These are phyloP conservation scores for Gymnopilus junonius DNA, from an alignment of 768 basidiomycete genomes.

Conservation along the genomic window DNA sequence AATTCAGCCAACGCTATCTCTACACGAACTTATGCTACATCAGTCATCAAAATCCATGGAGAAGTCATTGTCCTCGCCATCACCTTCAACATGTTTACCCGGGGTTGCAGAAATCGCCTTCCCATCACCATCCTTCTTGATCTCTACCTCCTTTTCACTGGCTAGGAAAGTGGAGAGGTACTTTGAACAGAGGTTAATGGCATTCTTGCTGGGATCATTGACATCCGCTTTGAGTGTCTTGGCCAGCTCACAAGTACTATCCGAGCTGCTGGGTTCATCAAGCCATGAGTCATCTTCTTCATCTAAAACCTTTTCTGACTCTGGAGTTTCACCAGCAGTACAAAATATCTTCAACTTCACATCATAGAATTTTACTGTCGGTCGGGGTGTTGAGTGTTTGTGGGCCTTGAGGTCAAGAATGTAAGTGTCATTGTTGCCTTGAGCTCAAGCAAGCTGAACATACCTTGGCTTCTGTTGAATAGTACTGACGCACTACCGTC, in stretches of 20 bases:
- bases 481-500: slow-evolving; percentile 25
- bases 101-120: background rate
- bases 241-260: no score
- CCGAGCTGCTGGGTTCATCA: no score
- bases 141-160: background rate
- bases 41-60: no score
- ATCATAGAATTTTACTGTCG: background rate
- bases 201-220: no score
- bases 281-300: background rate
- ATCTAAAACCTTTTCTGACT: background rate
- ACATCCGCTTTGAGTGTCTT: no score
- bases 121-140: background rate
- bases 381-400: background rate
- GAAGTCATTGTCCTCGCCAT: background rate
- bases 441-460: no score
- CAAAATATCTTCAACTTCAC: background rate
- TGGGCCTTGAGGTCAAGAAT: background rate
- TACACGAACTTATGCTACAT: no score
- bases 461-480: slow-evolving; percentile 20
- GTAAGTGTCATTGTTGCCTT: no score
- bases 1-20: no score
- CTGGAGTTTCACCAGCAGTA: background rate
- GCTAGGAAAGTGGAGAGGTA: background rate
- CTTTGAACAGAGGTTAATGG: background rate
- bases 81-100: background rate